phyloP scores from a whole-genome alignment of 1,139 yeast genomes.

The Candida gigantensis region DNA sequence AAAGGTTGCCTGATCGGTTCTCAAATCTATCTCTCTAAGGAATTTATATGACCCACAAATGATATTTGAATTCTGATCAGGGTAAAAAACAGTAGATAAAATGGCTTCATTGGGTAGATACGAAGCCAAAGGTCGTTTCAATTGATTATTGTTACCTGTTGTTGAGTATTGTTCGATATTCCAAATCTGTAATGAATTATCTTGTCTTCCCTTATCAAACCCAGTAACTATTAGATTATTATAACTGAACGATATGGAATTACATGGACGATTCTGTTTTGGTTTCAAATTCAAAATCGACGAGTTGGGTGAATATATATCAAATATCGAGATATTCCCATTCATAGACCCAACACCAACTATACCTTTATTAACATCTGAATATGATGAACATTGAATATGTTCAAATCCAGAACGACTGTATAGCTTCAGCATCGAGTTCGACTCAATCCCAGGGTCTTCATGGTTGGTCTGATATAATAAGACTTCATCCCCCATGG shows the following conservation, averaged over 20 bases:
- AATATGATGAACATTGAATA: slow-evolving; percentile 71
- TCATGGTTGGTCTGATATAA: slow-evolving; percentile 57
- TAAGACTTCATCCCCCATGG: slow-evolving; percentile 67
- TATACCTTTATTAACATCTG: slow-evolving; percentile 56
- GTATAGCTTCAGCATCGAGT: slow-evolving; percentile 46
- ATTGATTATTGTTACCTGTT: slow-evolving; percentile 41
- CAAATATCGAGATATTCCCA: slow-evolving; percentile 67
- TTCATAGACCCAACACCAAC: slow-evolving; percentile 74
- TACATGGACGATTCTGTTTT: slow-evolving; percentile 73
- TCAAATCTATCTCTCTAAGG: slow-evolving; percentile 73
- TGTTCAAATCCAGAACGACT: slow-evolving; percentile 68
- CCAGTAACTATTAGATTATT: slow-evolving; percentile 74
- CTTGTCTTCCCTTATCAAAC: slow-evolving; percentile 77
- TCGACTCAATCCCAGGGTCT: slow-evolving; percentile 34
- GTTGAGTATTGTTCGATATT: slow-evolving; percentile 63
- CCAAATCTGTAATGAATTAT: slow-evolving; percentile 79
- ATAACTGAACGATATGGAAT: slow-evolving; percentile 67
- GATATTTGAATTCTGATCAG: slow-evolving; percentile 56
- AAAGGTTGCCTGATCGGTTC: slow-evolving; percentile 67
- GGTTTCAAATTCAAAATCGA: slow-evolving; percentile 55
- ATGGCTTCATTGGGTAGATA: slow-evolving; percentile 77
- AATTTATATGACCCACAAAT: slow-evolving; percentile 79
- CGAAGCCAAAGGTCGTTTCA: slow-evolving; percentile 57
- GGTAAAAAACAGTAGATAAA: slow-evolving; percentile 65
- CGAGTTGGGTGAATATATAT: slow-evolving; percentile 46